phyloP scores from a whole-genome alignment of 1,284 basidiomycete genomes.

The Hymenochaete sp. region DNA sequence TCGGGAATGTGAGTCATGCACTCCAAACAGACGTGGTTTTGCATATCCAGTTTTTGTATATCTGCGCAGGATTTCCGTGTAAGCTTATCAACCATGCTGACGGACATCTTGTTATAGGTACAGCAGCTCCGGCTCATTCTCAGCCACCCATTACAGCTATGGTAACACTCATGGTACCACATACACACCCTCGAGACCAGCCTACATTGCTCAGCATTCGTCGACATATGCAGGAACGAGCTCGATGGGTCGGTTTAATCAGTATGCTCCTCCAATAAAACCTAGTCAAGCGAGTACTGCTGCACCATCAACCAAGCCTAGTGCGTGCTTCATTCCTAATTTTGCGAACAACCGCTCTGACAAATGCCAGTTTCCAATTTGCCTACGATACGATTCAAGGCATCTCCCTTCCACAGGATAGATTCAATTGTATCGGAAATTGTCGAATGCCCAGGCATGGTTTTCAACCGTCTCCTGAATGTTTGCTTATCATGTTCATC shows the following conservation, averaged over 20 bases:
- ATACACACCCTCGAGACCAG: too few relatives aligned
- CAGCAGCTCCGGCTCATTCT: slow-evolving; percentile 21
- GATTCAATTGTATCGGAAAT: slow-evolving; percentile 57
- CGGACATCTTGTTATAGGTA: slow-evolving; percentile 24
- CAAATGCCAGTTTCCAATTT: slow-evolving; percentile 14
- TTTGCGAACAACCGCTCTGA: not conserved
- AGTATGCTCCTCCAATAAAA: too few relatives aligned
- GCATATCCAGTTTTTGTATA: too few relatives aligned
- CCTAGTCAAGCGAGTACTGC: too few relatives aligned
- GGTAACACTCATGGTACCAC: too few relatives aligned
- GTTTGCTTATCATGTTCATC: slow-evolving; percentile 7
- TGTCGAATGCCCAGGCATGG: slow-evolving; percentile 65
- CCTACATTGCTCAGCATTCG: too few relatives aligned
- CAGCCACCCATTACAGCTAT: too few relatives aligned
- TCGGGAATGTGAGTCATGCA: slow-evolving; percentile 47
- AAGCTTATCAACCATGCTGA: too few relatives aligned
- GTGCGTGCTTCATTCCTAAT: slow-evolving; percentile 11
- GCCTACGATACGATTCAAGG: slow-evolving; percentile 55
- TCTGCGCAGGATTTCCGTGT: too few relatives aligned
- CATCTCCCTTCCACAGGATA: slow-evolving; percentile 68
- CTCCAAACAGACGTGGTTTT: too few relatives aligned
- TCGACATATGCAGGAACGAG: too few relatives aligned
- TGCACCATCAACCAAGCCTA: slow-evolving; percentile 17
- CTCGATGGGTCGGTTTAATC: too few relatives aligned
- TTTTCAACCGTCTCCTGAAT: not conserved